These are phyloP conservation scores for Brassica rapa DNA, from an alignment of 345 rosid genomes.

Conservation along the genomic window DNA sequence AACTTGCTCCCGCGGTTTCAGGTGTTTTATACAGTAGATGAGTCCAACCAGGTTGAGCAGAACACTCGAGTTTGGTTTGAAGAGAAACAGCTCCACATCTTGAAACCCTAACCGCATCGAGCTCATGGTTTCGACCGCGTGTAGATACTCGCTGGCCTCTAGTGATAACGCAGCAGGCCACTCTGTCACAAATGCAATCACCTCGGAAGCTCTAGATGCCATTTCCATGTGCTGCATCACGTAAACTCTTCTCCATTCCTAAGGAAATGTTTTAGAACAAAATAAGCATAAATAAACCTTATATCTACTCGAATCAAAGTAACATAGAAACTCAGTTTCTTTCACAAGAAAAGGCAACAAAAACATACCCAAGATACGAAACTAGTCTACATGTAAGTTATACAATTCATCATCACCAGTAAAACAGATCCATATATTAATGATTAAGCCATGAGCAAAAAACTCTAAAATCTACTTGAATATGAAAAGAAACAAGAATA, in stretches of 20 bases:
- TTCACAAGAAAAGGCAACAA: background rate
- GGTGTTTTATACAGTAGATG: slow-evolving; percentile 33
- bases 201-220: slow-evolving; percentile 22
- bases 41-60: slow-evolving; percentile 36
- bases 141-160: slow-evolving; percentile 24
- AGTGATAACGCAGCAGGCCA: slow-evolving; percentile 28
- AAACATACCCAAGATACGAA: background rate
- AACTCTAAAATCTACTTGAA: slow-evolving; percentile 4
- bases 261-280: background rate
- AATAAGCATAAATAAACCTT: background rate
- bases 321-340: too few species aligned
- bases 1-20: slow-evolving; percentile 31
- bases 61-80: slow-evolving; percentile 37
- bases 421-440: background rate
- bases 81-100: slow-evolving; percentile 39
- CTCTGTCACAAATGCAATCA: slow-evolving; percentile 18
- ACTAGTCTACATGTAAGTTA: too few species aligned
- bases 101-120: slow-evolving; percentile 32
- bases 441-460: too few species aligned
- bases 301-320: background rate
- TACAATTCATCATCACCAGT: too few species aligned
- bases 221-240: slow-evolving; percentile 32
- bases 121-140: slow-evolving; percentile 32
- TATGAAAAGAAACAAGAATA: slow-evolving; percentile 15
- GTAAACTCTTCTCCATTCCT: slow-evolving; percentile 36